phyloP scores from a whole-genome alignment of 1,139 yeast genomes.

The Pichia sp. region DNA sequence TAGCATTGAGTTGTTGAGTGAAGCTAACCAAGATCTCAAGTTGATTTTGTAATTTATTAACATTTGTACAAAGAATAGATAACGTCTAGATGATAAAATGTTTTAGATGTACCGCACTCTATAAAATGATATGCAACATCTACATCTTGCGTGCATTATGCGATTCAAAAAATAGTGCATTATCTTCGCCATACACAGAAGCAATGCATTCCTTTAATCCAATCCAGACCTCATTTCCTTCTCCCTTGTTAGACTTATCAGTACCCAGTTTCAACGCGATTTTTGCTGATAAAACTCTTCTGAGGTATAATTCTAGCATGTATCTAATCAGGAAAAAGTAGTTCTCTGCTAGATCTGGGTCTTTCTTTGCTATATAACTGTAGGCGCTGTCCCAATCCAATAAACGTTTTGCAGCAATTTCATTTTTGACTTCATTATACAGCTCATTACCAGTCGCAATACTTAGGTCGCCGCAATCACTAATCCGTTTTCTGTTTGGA shows the following conservation, averaged over 20 bases:
- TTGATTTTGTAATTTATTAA: constrained; percentile 7
- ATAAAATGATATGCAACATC: neutral
- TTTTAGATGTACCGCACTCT: too few species aligned
- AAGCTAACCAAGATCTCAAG: constrained; percentile 21
- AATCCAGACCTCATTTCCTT: constrained; percentile 13
- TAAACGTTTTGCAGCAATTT: constrained; percentile 18
- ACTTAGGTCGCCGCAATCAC: constrained; percentile 27
- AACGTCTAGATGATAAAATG: neutral
- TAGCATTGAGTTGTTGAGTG: constrained; percentile 21
- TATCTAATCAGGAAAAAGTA: constrained; percentile 24
- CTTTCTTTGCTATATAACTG: constrained; percentile 10
- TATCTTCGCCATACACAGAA: constrained; percentile 24
- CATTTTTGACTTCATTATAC: constrained; percentile 18
- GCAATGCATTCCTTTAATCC: constrained; percentile 18
- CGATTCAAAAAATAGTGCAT: constrained; percentile 23
- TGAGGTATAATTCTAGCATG: constrained; percentile 28
- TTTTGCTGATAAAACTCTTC: constrained; percentile 28
- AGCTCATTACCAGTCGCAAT: constrained; percentile 27
- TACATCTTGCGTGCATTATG: constrained; percentile 14
- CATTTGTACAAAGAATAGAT: neutral
- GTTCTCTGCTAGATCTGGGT: constrained; percentile 24
- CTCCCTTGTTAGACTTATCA: constrained; percentile 20
- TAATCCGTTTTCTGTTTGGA: constrained; percentile 15
- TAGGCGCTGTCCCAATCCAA: constrained; percentile 19
- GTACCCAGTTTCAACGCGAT: constrained; percentile 26